phyloP scores from a whole-genome alignment of 208 protist genomes.

The Trichomonas gallinae region DNA sequence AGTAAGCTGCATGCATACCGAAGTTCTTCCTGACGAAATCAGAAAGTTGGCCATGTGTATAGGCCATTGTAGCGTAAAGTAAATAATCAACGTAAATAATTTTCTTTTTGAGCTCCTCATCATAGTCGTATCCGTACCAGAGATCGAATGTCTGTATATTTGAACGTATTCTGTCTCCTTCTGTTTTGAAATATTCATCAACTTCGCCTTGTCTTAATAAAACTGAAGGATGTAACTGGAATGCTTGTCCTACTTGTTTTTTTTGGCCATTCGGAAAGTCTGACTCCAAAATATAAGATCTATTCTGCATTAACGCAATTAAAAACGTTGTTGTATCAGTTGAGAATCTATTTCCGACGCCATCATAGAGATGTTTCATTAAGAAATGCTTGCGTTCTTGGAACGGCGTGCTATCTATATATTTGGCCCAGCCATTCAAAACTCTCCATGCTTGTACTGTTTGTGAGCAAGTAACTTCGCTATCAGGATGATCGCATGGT shows the following conservation, averaged over 20 bases:
- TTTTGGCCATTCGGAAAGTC: not conserved
- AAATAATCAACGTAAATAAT: not conserved
- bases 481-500: not conserved
- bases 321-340: not conserved
- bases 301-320: not conserved
- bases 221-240: not conserved
- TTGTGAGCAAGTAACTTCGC: constrained; percentile 11
- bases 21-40: not conserved
- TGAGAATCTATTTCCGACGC: not conserved
- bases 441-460: not conserved
- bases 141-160: not conserved
- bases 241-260: not conserved
- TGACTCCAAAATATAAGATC: not conserved
- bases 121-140: not conserved
- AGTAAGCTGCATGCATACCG: constrained; percentile 8
- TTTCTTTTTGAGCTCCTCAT: not conserved
- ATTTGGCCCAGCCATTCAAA: not conserved
- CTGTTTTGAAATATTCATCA: not conserved
- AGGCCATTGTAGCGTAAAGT: not conserved
- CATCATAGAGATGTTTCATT: constrained; percentile 4
- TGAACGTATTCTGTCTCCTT: not conserved
- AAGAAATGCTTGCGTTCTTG: not conserved
- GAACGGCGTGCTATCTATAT: not conserved
- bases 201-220: not conserved
- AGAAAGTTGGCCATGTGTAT: not conserved